A percentile compares a stretch with the other conserved stretches of the same genome.
Evolutionary conservation across 495 filamentous ascomycete species (phyloP).

Genomic region (Rhizodiscina lignyota): DNA sequence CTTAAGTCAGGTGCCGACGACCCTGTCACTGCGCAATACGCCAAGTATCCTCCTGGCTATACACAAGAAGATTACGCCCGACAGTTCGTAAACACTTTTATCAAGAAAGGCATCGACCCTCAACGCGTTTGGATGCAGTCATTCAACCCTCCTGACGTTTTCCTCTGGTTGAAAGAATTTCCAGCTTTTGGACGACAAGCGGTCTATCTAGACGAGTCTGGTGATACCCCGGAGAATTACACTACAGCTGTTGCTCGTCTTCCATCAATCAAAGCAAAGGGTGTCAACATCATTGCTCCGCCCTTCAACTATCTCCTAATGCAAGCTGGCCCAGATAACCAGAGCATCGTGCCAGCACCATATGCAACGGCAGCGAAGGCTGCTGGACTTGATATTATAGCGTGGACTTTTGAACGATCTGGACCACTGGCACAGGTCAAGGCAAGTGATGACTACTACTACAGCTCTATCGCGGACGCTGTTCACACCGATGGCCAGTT

Average conservation of each 20-base stretch:
- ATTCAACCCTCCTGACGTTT: slow-evolving; percentile 39
- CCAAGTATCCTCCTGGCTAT: no score
- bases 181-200: slow-evolving; percentile 39
- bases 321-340: slow-evolving; percentile 17
- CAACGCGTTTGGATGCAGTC: slow-evolving; percentile 40
- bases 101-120: slow-evolving; percentile 30
- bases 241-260: slow-evolving; percentile 28
- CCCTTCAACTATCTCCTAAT: slow-evolving; percentile 15
- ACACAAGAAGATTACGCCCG: slow-evolving; percentile 39
- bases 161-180: slow-evolving; percentile 43
- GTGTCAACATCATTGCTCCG: slow-evolving; percentile 20
- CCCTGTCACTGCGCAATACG: slow-evolving; percentile 40
- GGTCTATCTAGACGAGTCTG: slow-evolving; percentile 38
- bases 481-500: slow-evolving; percentile 41
- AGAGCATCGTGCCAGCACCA: slow-evolving; percentile 19
- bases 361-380: slow-evolving; percentile 29
- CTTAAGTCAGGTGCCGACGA: slow-evolving; percentile 40
- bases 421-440: slow-evolving; percentile 31
- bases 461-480: slow-evolving; percentile 27
- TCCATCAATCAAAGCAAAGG: slow-evolving; percentile 22
- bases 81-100: slow-evolving; percentile 42
- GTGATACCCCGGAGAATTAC: slow-evolving; percentile 28
- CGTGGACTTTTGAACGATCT: slow-evolving; percentile 46
- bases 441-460: slow-evolving; percentile 33
- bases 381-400: slow-evolving; percentile 38